Percentiles rank a stretch among this genome's conserved stretches.
Conservation (phyloP, 345 rosid species). For the Abelmoschus esculentus region DNA sequence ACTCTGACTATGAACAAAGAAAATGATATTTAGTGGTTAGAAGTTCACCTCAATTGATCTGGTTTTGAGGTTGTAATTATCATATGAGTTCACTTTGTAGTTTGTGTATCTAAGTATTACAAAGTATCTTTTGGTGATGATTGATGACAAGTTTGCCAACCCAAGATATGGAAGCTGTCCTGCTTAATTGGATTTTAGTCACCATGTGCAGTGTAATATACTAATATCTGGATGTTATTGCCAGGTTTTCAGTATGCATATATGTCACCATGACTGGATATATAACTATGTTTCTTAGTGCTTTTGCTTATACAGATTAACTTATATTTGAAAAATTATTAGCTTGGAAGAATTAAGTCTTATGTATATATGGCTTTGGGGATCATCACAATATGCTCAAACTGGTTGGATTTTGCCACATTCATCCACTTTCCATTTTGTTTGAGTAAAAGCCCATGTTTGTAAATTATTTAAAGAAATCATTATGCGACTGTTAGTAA, state of each 20-base stretch:
- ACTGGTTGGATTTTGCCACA: background rate
- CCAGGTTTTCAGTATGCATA: background rate
- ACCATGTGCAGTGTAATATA: background rate
- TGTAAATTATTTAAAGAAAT: constrained; percentile 3
- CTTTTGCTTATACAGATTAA: background rate
- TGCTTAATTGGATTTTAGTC: constrained; percentile 8
- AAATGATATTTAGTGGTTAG: background rate
- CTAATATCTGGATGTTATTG: background rate
- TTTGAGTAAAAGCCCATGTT: background rate
- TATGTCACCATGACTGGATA: background rate
- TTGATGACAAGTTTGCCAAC: background rate
- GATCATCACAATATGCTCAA: background rate
- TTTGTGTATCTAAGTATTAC: background rate
- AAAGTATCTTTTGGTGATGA: background rate
- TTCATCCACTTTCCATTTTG: background rate
- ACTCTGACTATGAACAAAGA: background rate
- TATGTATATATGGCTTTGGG: background rate
- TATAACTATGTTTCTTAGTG: constrained; percentile 2
- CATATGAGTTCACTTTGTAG: background rate
- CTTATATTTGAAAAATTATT: background rate
- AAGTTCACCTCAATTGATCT: background rate
- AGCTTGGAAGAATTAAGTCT: background rate
- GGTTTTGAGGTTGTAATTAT: background rate
- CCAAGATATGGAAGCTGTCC: background rate
- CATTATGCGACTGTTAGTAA: background rate